Conservation (phyloP, 352 stramenopile genomes). For the Globisporangium cederbergense region DNA sequence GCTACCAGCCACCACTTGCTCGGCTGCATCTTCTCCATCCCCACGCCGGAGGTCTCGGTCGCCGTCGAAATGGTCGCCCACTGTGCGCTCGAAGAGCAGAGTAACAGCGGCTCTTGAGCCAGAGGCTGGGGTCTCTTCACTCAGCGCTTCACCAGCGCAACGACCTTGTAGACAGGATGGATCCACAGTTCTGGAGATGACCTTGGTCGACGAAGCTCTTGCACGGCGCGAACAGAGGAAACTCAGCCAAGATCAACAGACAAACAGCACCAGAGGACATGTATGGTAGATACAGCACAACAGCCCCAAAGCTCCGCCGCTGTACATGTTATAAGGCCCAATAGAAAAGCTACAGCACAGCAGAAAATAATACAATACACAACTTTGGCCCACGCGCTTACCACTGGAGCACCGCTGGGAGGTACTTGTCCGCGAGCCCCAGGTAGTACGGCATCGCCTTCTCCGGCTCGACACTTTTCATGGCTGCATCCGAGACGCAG, state of each 20-base stretch:
- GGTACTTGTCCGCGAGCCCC: constrained; percentile 64
- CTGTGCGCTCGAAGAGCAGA: neutral
- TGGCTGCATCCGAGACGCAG: constrained; percentile 32
- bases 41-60: constrained; percentile 6
- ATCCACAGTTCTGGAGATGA: neutral
- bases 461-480: constrained; percentile 37
- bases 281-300: neutral
- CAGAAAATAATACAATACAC: neutral
- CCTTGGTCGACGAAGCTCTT: constrained; percentile 12
- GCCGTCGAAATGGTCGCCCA: constrained; percentile 3
- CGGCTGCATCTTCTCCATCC: neutral
- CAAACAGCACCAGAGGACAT: neutral
- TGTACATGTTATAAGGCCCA: neutral
- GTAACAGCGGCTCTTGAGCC: neutral
- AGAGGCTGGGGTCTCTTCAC: neutral
- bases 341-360: neutral
- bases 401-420: constrained; percentile 67
- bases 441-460: constrained; percentile 64
- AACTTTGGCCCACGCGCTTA: constrained; percentile 12
- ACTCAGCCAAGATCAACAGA: neutral
- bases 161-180: neutral
- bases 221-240: neutral
- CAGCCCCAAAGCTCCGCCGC: neutral
- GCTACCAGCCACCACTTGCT: neutral
- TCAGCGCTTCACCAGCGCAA: neutral